Evolutionary conservation across 331 rosid species (phyloP), one percentile per base, ranked within the genome.

Genomic region (Cucumis variabilis): DNA sequence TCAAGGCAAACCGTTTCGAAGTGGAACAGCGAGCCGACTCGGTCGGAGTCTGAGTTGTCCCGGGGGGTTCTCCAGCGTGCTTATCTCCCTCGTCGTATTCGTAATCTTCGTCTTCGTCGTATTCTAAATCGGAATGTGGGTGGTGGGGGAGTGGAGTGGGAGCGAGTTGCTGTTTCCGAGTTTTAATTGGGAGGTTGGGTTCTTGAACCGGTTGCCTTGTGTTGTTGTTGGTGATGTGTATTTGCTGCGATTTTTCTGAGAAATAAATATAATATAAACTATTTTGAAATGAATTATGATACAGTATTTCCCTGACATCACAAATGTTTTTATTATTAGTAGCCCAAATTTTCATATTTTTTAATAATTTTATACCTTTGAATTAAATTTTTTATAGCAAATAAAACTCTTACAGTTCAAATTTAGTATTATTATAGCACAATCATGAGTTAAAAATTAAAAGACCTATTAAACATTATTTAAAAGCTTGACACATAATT

Each of bases 71-170:
- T 8, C 92, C 94, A 76, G 96, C 90, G 15, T 86, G 85, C 69
- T 94, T 96, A 74, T 95, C 95, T 73, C 87, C 95, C 14, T 94
- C 93, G 27, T 91, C 91, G 50, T 87, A 90, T 62, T 92, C 96
- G 46, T 88, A 33, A 7, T 72, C 78, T 37, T 92, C 89, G 23
- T 90, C 93, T 51, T 89, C 89, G 1, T 88, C 88, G 27, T 85
- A 86, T 2, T 94, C 95, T n/a, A 48, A n/a, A 5, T 91, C 93
- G 30, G 67, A 89, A 9, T 84, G 87, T 69, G 27, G 79, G 7
- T 20, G 62, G 24, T 89, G 84, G 51, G 65, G 87, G 5, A 17
- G 86, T 65, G 88, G 85, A 67, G 88, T 88, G 17, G 85, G 90
- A 30, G 77, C 84, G 3, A 89, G 87, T 4, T 86, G 77, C 63